Base-by-base conservation (phyloP, 2,329 filamentous ascomycete species). In the Polytolypa hystricis region DNA sequence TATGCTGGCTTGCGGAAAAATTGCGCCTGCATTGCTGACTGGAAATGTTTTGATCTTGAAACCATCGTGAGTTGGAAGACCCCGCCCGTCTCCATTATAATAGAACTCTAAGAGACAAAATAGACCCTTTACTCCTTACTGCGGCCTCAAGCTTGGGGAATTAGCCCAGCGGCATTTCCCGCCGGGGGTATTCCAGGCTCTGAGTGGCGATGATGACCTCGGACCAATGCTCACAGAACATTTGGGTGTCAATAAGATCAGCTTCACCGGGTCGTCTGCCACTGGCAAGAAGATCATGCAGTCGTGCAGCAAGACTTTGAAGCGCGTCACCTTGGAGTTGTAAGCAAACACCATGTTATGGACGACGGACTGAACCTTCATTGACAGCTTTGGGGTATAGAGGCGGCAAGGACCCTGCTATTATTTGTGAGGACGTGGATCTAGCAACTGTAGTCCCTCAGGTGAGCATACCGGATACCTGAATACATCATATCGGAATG, bases 271-370 rank as follows among this genome's bases (percentile, higher is more conserved):
- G 2, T 77, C 71, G 8, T 72, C 65, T 5, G 61, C 64, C 0
- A 77, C 72, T 0, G 76, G 76, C 7, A 78, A 77, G 61, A 68
- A 67, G 52, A 70, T 80, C 37, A 70, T 76, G 64, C 66, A 65
- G 38, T 67, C 64, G n/a, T 67, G 65, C 35, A 61, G 69, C 16
- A 65, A 67, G 50, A 74, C 72, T 0, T 56, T 80, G 17, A 79
- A 78, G 63, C 62, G 73, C 27, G 65, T 75, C 14, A 76, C 71
- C 1, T 65, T 79, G 10, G 76, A 79, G 53, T 65, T 78, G n/a
- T n/a, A n/a, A n/a, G n/a, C n/a, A n/a, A n/a, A n/a, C n/a, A n/a
- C n/a, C n/a, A n/a, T n/a, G n/a, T n/a, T n/a, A n/a, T n/a, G n/a
- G n/a, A n/a, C n/a, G n/a, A n/a, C n/a, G n/a, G n/a, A n/a, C n/a